Evolutionary conservation across 2,329 filamentous ascomycete species (phyloP), one percentile per base, ranked within the genome.

Genomic region (Chrysoporthe deuterocubensis): DNA sequence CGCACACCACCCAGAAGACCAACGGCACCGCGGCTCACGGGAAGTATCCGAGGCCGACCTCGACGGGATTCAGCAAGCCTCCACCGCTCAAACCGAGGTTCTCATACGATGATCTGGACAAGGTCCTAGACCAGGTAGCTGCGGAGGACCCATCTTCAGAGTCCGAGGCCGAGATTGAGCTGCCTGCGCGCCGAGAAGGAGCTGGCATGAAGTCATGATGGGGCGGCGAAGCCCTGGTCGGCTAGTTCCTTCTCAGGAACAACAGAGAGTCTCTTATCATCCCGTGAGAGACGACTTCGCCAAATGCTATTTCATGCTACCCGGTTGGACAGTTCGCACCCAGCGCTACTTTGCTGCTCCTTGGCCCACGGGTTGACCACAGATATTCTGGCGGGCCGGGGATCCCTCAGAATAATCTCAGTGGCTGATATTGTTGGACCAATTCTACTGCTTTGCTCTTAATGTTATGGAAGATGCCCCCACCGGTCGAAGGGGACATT

Each of bases 111-210:
- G 86, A 89, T 50, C 86, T 89, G 66, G 86, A 89, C 67, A 80
- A 82, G 48, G 87, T 89, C 83, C 77, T 89, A 52, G 86, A 88
- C 67, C 80, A 81, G 46, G 84, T 81, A 2, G 83, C 80, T 2
- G 83, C 81, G 2, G 83, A 82, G 34, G 80, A 78, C n/a, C 84
- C 83, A 57, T 82, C 84, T 66, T 87, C 85, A 21, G 86, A 87
- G 57, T 87, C 87, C 18, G 86, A 88, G 42, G 83, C 83, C 43
- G 86, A 88, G 73, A 89, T 89, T 66, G 77, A 82, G 62, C 77
- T 87, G 7, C 84, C 84, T 0, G 64, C 75, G 72, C 57, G 74
- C 73, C 60, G 71, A 70, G 43, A 66, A 59, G 32, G 66, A 61
- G 54, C 69, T 18, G 62, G 65, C 13, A 50, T 67, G 56, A 59